A percentile compares a stretch with the other conserved stretches of the same genome.
Conservation (phyloP, 2,329 filamentous ascomycete species). For the Fusarium sp. region DNA sequence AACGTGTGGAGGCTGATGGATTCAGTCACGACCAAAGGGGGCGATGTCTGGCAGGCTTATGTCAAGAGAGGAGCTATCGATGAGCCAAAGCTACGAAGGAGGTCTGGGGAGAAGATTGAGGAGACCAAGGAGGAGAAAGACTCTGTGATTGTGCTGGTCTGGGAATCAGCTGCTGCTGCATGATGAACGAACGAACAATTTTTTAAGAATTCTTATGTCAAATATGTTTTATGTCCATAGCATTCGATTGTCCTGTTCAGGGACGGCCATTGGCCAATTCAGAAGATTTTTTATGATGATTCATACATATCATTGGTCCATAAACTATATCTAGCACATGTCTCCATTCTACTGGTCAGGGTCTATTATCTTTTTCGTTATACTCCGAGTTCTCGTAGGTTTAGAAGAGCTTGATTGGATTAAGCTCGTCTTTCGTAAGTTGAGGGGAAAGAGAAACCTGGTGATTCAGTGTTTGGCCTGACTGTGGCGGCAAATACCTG, state of each 20-base stretch:
- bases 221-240: slow-evolving; percentile 27
- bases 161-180: slow-evolving; percentile 43
- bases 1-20: slow-evolving; percentile 61
- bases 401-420: too few relatives aligned
- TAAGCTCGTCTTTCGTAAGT: too few relatives aligned
- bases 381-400: too few relatives aligned
- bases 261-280: too few relatives aligned
- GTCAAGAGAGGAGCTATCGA: slow-evolving; percentile 52
- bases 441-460: too few relatives aligned
- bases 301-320: background rate
- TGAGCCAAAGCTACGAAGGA: slow-evolving; percentile 34
- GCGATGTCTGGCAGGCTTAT: slow-evolving; percentile 64
- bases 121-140: slow-evolving; percentile 29
- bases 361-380: too few relatives aligned
- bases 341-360: too few relatives aligned
- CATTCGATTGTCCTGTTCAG: too few relatives aligned
- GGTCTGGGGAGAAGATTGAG: slow-evolving; percentile 23
- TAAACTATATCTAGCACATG: too few relatives aligned
- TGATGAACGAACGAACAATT: slow-evolving; percentile 23
- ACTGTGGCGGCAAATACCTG: too few relatives aligned
- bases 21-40: slow-evolving; percentile 52
- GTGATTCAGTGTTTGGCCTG: too few relatives aligned
- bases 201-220: slow-evolving; percentile 35
- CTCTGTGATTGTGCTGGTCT: slow-evolving; percentile 49
- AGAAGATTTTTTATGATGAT: background rate